Conservation (phyloP, 306 rosid species). For the Oxytropis ochrocephala region DNA sequence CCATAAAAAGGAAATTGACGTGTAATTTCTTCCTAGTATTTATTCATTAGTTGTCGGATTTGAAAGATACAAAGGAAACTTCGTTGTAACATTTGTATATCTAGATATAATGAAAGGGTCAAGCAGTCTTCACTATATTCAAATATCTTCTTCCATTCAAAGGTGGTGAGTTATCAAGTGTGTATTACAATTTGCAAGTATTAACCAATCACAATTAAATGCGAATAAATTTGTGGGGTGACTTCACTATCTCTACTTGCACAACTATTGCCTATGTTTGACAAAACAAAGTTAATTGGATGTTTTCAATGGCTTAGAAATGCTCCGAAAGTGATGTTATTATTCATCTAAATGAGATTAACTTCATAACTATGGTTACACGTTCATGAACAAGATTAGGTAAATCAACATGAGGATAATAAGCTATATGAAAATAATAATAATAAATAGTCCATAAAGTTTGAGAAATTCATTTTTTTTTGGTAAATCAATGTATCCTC, state of each 20-base stretch:
- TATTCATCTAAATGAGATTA: background rate
- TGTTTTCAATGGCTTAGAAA: background rate
- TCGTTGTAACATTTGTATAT: background rate
- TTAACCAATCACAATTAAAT: background rate
- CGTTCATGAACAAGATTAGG: background rate
- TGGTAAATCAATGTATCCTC: too few species aligned
- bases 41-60: constrained; percentile 12
- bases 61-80: constrained; percentile 9
- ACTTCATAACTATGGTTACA: background rate
- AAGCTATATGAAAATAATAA: too few species aligned
- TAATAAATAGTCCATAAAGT: too few species aligned
- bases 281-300: background rate
- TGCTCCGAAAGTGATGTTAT: background rate
- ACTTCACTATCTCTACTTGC: background rate
- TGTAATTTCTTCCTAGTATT: background rate
- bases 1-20: constrained; percentile 14
- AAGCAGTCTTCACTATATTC: background rate
- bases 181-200: background rate
- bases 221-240: background rate
- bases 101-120: background rate
- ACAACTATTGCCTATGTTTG: background rate
- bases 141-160: background rate
- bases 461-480: too few species aligned
- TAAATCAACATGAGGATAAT: background rate
- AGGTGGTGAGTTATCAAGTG: background rate